These are phyloP conservation scores for Vachellia collinsii DNA, from an alignment of 306 rosid species.

Conservation along the genomic window DNA sequence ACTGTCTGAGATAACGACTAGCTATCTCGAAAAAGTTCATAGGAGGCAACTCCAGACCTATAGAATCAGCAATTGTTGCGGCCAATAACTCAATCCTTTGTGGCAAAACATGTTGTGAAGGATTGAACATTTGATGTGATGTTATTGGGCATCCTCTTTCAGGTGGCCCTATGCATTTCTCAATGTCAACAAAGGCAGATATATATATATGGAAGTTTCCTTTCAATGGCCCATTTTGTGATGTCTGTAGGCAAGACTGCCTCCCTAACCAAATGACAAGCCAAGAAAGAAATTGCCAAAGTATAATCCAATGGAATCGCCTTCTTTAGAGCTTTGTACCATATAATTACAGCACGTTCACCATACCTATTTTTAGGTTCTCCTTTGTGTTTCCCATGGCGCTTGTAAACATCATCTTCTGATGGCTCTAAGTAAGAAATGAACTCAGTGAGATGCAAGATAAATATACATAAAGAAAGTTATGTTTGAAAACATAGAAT, in stretches of 20 bases:
- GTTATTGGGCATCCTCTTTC: slow-evolving; percentile 73
- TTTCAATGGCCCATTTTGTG: slow-evolving; percentile 71
- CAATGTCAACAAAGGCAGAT: slow-evolving; percentile 76
- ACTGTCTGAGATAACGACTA: slow-evolving; percentile 55
- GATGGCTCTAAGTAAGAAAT: too few species aligned
- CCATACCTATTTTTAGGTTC: slow-evolving; percentile 65
- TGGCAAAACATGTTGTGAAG: slow-evolving; percentile 50
- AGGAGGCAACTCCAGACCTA: slow-evolving; percentile 79
- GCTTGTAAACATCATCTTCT: slow-evolving; percentile 22
- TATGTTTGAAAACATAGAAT: background rate
- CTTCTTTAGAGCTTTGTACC: slow-evolving; percentile 68
- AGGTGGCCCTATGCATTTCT: slow-evolving; percentile 58
- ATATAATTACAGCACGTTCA: slow-evolving; percentile 61
- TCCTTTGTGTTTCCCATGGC: slow-evolving; percentile 35
- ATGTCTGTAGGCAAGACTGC: slow-evolving; percentile 76
- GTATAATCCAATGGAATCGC: slow-evolving; percentile 62
- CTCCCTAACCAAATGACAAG: too few species aligned
- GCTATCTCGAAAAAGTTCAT: slow-evolving; percentile 82
- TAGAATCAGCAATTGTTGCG: slow-evolving; percentile 67
- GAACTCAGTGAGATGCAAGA: slow-evolving; percentile 37
- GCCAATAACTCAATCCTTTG: slow-evolving; percentile 70
- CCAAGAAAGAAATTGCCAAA: too few species aligned
- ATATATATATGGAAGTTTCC: slow-evolving; percentile 88
- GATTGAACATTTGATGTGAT: slow-evolving; percentile 69
- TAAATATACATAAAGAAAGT: slow-evolving; percentile 7